Evolutionary conservation across 495 filamentous ascomycete genomes (phyloP), one percentile per base, ranked within the genome.

Genomic region (Lepraria neglecta): DNA sequence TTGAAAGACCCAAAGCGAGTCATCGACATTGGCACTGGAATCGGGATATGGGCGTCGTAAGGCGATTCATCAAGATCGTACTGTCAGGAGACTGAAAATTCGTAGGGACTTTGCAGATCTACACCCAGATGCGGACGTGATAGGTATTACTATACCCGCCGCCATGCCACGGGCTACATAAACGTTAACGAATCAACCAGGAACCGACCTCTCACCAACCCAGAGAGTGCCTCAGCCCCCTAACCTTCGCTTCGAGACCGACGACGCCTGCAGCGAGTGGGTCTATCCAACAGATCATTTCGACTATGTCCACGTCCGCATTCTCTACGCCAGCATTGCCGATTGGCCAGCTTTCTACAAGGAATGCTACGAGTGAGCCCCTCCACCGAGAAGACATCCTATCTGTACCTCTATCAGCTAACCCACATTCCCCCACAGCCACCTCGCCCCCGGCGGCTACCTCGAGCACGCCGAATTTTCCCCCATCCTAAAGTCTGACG

Each of bases 231-330:
- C 65, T 67, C 68, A 74, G 6, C 75, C 80, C 0, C 73, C 75
- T 5, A 86, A 84, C 63, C 66, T 78, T 19, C 72, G 70, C 44
- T 85, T 85, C 65, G 76, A 81, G 53, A 71, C 83, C 31, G 82
- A 85, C 60, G 81, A 85, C 63, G 72, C 72, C 38, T 72, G 75
- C 45, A 74, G 73, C 6, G 73, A 72, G 14, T 87, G 82, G 84
- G 72, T 77, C 6, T 84, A 78, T 69, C 62, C 69, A 31, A 65
- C 71, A 6, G 70, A 80, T 53, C 65, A 70, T 53, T 88, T 88
- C 67, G 87, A 89, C 73, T 85, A 84, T 59, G 77, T 89, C 55
- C 84, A 88, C 71, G 75, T 82, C 6, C 80, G 86, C 28, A 72
- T 75, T 15, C 68, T 87, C 33, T 77, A 79, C 59, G 82, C 80